A percentile compares a stretch with the other conserved stretches of the same genome.
Conservation (phyloP, 768 basidiomycete genomes). For the Guyanaporus albipodus region DNA sequence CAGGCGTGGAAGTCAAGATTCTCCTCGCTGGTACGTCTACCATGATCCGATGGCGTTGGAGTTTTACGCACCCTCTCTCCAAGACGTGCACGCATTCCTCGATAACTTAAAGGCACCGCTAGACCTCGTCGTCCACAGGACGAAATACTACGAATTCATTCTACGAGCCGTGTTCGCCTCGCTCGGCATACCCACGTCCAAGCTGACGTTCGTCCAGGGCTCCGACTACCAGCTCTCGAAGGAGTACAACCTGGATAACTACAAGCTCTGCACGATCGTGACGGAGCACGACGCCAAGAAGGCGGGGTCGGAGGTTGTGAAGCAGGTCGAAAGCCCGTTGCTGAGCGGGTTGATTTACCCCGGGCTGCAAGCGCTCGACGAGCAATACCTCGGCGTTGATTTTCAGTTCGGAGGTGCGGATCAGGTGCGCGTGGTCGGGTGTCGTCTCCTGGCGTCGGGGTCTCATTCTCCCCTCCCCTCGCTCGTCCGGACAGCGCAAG, state of each 20-base stretch:
- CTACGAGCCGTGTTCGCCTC: slow-evolving; percentile 81
- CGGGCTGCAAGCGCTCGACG: slow-evolving; percentile 93
- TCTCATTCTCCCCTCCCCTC: too few species aligned
- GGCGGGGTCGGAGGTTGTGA: slow-evolving; percentile 98
- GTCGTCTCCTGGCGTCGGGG: background rate
- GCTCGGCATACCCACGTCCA: slow-evolving; percentile 85
- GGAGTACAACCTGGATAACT: slow-evolving; percentile 95
- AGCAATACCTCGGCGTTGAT: slow-evolving; percentile 92
- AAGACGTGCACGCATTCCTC: slow-evolving; percentile 95
- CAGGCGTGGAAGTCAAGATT: slow-evolving; percentile 86
- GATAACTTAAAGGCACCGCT: slow-evolving; percentile 96
- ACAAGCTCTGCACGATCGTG: slow-evolving; percentile 85
- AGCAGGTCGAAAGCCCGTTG: slow-evolving; percentile 90
- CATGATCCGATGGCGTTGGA: background rate
- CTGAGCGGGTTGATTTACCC: slow-evolving; percentile 94
- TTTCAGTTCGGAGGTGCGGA: slow-evolving; percentile 99
- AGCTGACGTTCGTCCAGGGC: slow-evolving; percentile 81
- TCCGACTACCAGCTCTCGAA: slow-evolving; percentile 88
- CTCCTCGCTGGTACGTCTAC: slow-evolving; percentile 64
- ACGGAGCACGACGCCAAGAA: slow-evolving; percentile 97
- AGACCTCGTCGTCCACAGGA: slow-evolving; percentile 83
- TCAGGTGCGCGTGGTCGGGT: slow-evolving; percentile 56
- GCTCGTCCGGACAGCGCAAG: slow-evolving; percentile 65
- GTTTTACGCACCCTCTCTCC: background rate
- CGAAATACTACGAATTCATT: slow-evolving; percentile 84